Evolutionary conservation across 1,284 basidiomycete genomes (phyloP), one percentile per base, ranked within the genome.

Genomic region (Afroboletus lepidellus): DNA sequence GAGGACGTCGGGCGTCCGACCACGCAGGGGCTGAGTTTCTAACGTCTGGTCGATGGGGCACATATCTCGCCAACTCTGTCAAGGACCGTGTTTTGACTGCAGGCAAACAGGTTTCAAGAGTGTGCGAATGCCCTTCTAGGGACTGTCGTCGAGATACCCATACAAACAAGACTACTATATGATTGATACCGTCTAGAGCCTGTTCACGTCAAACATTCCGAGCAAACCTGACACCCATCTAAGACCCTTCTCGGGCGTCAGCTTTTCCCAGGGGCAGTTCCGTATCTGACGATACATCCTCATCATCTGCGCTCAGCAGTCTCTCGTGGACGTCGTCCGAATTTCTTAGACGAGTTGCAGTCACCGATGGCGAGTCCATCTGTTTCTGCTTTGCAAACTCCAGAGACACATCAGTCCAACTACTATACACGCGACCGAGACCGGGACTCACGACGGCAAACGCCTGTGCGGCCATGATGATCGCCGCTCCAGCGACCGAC

Each of bases 361-460:
- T 34, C 5, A 32, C 43, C 16, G 15, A 20, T 18, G 38, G 18
- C 12, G 41, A n/a, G 7, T 44, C 36, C 30, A 37, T n/a, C 18
- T 23, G 18, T 23, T 34, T 46, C 18, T 37, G 32, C 30, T 57
- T 54, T 23, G 50, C 49, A 24, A 60, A 11, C 55, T 62, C 15
- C 5, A 27, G 8, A 15, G 11, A 21, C 21, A 34, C 23, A 18
- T 2, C 9, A 21, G 21, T 15, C 9, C 11, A 18, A 41, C 46
- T 29, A 25, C 15, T 12, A 16, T 11, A 32, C 18, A n/a, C 3
- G 23, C 23, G 25, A 25, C 8, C 39, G 1, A 5, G 16, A 12
- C n/a, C 27, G 8, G 18, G 5, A 60, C 60, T 49, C 29, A 62
- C 60, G 8, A 61, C 45, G 25, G 52, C 49, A 20, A 44, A 45